A percentile compares a stretch with the other conserved stretches of the same genome.
Conservation (phyloP, 345 rosid species). For the Eucalyptus erythrocorys region DNA sequence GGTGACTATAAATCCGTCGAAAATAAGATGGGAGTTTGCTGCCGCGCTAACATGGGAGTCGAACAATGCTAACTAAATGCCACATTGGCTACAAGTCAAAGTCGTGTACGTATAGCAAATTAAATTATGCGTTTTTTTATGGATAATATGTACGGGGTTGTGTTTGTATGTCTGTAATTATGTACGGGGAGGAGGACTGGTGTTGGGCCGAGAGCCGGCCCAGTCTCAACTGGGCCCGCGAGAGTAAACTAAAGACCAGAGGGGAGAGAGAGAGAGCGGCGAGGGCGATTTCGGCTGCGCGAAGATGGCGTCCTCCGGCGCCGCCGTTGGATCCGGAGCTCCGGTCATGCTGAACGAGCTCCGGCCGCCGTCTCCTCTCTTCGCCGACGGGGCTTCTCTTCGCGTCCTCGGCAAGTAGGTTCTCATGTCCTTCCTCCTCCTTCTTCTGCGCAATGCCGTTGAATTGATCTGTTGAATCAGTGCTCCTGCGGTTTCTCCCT, state of each 20-base stretch:
- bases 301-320: slow-evolving; percentile 15
- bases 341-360: slow-evolving; percentile 43
- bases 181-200: too few species aligned
- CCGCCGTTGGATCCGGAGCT: slow-evolving; percentile 26
- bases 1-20: too few species aligned
- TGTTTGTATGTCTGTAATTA: not conserved
- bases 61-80: not conserved
- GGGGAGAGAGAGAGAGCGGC: too few species aligned
- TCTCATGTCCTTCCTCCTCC: not conserved
- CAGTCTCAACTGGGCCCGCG: too few species aligned
- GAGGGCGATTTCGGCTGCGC: not conserved
- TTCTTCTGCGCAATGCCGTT: not conserved
- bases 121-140: not conserved
- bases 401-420: slow-evolving; percentile 61
- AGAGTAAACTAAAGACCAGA: too few species aligned
- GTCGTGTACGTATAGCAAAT: not conserved
- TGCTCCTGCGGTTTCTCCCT: not conserved
- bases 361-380: slow-evolving; percentile 42
- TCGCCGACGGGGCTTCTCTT: slow-evolving; percentile 45
- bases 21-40: not conserved
- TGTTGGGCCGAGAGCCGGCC: too few species aligned
- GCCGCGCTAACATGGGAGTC: not conserved
- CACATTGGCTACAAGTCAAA: not conserved
- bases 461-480: not conserved
- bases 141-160: not conserved